Base-by-base conservation (phyloP, 2,329 filamentous ascomycete genomes). In the Epichloe gansuensis region DNA sequence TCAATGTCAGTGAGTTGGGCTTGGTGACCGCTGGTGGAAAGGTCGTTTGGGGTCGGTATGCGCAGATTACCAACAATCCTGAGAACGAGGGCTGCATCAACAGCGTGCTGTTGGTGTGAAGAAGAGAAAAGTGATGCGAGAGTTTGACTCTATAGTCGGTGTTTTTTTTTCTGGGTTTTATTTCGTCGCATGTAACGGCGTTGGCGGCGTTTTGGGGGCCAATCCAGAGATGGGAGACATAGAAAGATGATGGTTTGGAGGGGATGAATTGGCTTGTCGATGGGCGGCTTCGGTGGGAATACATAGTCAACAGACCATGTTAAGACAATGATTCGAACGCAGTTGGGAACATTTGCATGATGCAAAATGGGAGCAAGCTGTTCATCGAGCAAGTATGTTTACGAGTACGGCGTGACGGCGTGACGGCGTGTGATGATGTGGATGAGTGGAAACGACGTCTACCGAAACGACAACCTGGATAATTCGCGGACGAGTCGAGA, bases 1-100 rank as follows among this genome's bases (percentile, higher is more conserved):
- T 97, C 62, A 95, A 98, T 66, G 90, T 96, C 34, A 86, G 81
- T 53, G 93, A 98, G 67, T 71, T 97, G 57, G 93, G 93, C 57
- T 75, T 97, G 56, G 89, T 94, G 15, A 97, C 93, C 3, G 85
- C 91, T 2, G 84, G 83, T 57, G 93, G 93, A 57, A 96, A 96
- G 73, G 88, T 95, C 8, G 88, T 91, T 6, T 96, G 91, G 91
- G 90, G 88, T 60, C 78, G 88, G 59, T 93, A 84, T 72, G 87
- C 86, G 31, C 60, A 67, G 56, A 61, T 69, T 35, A 71, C 67
- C 5, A 78, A 77, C 63, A 74, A 73, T 59, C 71, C 71, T 3
- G 73, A 76, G 62, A 71, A 70, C 56, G 71, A 74, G 50, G 71
- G 71, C 21, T 73, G 72, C 56, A 65, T 74, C 54, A 75, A 75